A percentile compares a stretch with the other conserved stretches of the same genome.
phyloP scores from a whole-genome alignment of 164 flowering plant genomes.

The Vitis rupestris region DNA sequence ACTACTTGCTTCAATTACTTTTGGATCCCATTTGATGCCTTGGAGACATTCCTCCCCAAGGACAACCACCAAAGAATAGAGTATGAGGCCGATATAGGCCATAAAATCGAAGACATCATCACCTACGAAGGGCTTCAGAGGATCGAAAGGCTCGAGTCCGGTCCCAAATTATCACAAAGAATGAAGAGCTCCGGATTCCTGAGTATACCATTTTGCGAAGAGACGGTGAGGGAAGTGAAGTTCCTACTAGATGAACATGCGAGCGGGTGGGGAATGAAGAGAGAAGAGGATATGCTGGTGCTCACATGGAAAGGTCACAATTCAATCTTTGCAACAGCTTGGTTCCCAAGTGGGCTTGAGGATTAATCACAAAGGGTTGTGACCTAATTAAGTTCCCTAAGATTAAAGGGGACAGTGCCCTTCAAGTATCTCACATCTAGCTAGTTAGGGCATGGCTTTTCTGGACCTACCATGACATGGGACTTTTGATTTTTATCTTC shows the following conservation, averaged over 20 bases:
- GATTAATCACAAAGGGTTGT: conserved; percentile 15
- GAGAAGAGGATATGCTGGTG: conserved; percentile 67
- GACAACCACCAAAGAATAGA: conserved; percentile 60
- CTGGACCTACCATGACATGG: conserved; percentile 1
- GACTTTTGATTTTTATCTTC: neutral
- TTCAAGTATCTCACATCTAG: too few species aligned
- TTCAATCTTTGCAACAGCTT: conserved; percentile 69
- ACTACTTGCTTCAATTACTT: conserved; percentile 63
- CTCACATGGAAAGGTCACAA: conserved; percentile 92
- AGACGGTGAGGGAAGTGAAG: conserved; percentile 56
- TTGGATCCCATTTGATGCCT: conserved; percentile 81
- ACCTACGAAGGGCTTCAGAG: conserved; percentile 62
- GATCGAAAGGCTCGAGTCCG: conserved; percentile 63
- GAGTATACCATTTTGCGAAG: conserved; percentile 56
- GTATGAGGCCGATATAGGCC: conserved; percentile 68
- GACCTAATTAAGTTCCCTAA: neutral
- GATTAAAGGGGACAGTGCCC: too few species aligned
- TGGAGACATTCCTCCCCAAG: conserved; percentile 77
- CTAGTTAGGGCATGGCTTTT: too few species aligned
- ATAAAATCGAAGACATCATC: conserved; percentile 71
- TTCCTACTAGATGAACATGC: conserved; percentile 73
- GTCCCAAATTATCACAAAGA: conserved; percentile 36
- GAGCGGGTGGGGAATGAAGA: conserved; percentile 91
- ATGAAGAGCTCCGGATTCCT: conserved; percentile 44
- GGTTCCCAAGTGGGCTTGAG: conserved; percentile 44